Conservation (phyloP, 2,329 filamentous ascomycete genomes). For the Botrytis squamosa region DNA sequence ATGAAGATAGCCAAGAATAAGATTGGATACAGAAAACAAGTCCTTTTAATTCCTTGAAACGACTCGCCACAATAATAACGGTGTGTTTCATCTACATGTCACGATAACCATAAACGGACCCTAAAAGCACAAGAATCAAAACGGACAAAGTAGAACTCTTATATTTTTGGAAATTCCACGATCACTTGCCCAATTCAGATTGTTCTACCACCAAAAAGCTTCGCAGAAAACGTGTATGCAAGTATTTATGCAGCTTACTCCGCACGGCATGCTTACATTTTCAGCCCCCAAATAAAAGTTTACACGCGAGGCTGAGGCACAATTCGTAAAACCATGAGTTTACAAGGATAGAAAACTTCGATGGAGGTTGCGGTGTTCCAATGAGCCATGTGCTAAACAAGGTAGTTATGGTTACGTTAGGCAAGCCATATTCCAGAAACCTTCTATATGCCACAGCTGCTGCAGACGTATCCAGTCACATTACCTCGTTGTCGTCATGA, state of each 20-base stretch:
- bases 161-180: slow-evolving; percentile 21
- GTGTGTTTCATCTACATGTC: slow-evolving; percentile 21
- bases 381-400: slow-evolving; percentile 17
- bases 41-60: slow-evolving; percentile 18
- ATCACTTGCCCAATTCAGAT: slow-evolving; percentile 11
- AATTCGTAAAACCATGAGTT: slow-evolving; percentile 9
- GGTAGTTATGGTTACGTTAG: slow-evolving; percentile 11
- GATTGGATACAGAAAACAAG: slow-evolving; percentile 22
- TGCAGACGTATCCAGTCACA: slow-evolving; percentile 13
- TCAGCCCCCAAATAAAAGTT: slow-evolving; percentile 17
- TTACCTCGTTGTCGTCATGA: slow-evolving; percentile 15
- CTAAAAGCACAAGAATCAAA: background rate
- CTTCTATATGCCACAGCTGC: slow-evolving; percentile 12
- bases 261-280: background rate
- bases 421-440: slow-evolving; percentile 16
- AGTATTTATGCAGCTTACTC: slow-evolving; percentile 19
- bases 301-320: slow-evolving; percentile 9
- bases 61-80: slow-evolving; percentile 11
- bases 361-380: slow-evolving; percentile 9
- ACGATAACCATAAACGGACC: background rate
- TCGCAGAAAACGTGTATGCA: slow-evolving; percentile 15
- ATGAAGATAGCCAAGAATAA: slow-evolving; percentile 20
- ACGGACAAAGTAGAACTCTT: slow-evolving; percentile 15
- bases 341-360: slow-evolving; percentile 3
- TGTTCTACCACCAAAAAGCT: background rate